Base-by-base conservation (phyloP, 192 early-diverging fungal species). In the Dissophora ornata region DNA sequence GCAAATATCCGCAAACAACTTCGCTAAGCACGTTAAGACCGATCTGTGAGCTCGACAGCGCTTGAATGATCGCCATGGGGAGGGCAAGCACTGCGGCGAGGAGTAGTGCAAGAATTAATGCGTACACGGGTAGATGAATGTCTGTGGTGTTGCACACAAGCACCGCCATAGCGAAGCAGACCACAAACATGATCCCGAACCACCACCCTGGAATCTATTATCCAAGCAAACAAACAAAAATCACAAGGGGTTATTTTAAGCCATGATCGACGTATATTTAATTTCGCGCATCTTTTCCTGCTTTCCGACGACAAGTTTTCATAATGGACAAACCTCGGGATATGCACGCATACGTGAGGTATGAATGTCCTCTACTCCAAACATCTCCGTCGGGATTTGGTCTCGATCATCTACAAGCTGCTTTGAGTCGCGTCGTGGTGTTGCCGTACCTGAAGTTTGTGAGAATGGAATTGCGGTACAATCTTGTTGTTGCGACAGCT, bases 21-120 rank as follows among this genome's bases (percentile, higher is more conserved):
- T 91, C 85, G 12, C 88, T 68, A 19, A 90, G 69, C 24, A 91
- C 83, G 50, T 87, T 88, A 33, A 89, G 71, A 24, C 80, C 79
- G 40, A 84, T 75, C 41, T 82, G 78, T 24, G 82, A 80, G 49
- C 83, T 86, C 21, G 87, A 79, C 15, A 90, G 57, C 9, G 86
- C 89, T 50, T 82, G 74, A 45, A 89, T 81, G 32, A 89, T 74
- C 16, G 70, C 70, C 70, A 73, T 65, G 7, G 90, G 90, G 11
- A 91, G 26, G 1, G 83, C 82, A 63, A 82, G 83, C 16, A 80
- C 57, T n/a, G 59, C 41, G 3, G 83, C 69, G 15, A 89, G 21
- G 2, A 71, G 28, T 25, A 88, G 36, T n/a, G 83, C 81, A 30
- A 86, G 28, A 11, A 86, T 45, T 19, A 86, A 32, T 9, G 80